Evolutionary conservation across 192 early-diverging fungal species (phyloP), one percentile per base, ranked within the genome.

Genomic region (Rhizophlyctis rosea): DNA sequence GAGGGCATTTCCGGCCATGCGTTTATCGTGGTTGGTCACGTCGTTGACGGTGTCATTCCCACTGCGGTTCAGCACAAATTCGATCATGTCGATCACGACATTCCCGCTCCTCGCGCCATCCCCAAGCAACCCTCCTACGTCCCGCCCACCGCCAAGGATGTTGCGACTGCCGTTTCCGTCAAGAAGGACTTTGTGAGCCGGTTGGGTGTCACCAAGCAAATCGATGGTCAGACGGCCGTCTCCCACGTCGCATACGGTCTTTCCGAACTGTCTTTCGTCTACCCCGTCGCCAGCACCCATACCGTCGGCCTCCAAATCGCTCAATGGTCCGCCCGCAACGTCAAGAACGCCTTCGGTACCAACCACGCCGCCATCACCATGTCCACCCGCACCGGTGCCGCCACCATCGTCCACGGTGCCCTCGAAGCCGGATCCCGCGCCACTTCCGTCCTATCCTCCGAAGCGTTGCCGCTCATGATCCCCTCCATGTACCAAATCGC

Each of bases 231-330:
- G 23, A 59, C 57, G 16, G 91, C 88, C 3, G 75, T 85, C 1
- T 76, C 86, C 18, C 87, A 90, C 63, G 76, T 94, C 16, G 87
- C 90, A 4, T 91, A 92, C 67, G 81, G 79, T 27, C 78, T 96
- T 5, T 88, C 85, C 70, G 86, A 91, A 62, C 71, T 92, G 51
- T 77, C 86, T 44, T 96, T 92, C 76, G 82, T 95, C 60, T 96
- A 94, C 74, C 83, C 90, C 27, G 86, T 87, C 4, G 49, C 70
- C 27, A 74, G 80, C 30, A 72, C 86, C 39, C 71, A 64, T 2
- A 80, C 86, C 44, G 68, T 88, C 44, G 92, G 92, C 51, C 67
- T 87, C 34, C 72, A 74, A 3, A 68, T 86, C 16, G 70, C 82
- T 35, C 72, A 77, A 14, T 94, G 89, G 92, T 70, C 89, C 50